Evolutionary conservation across 1,284 basidiomycete genomes (phyloP).

Genomic region (Polyporus tsugae): DNA sequence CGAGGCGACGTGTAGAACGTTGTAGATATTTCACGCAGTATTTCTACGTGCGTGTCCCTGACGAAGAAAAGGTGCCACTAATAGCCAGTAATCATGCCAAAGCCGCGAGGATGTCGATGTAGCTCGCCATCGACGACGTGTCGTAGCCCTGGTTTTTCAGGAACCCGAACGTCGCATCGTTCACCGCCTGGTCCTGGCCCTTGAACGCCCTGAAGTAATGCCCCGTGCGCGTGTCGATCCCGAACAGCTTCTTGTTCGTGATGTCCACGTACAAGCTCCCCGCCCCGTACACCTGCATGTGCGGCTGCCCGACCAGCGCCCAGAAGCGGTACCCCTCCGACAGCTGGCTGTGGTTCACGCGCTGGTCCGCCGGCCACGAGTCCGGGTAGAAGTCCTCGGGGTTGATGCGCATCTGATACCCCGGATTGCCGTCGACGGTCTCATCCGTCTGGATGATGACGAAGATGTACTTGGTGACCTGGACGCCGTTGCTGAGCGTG

Average conservation of each 20-base stretch:
- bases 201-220: background rate
- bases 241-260: background rate
- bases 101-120: too few species aligned
- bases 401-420: slow-evolving; percentile 3
- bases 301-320: background rate
- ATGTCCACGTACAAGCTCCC: slow-evolving; percentile 5
- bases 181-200: slow-evolving; percentile 4
- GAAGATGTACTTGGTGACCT: slow-evolving; percentile 1
- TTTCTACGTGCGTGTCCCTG: too few species aligned
- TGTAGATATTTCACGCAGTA: too few species aligned
- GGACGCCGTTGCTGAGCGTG: background rate
- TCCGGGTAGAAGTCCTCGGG: slow-evolving; percentile 4
- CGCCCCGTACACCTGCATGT: slow-evolving; percentile 6
- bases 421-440: background rate
- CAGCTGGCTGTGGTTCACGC: background rate
- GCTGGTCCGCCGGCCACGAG: background rate
- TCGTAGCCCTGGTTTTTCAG: background rate
- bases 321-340: slow-evolving; percentile 5
- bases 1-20: too few species aligned
- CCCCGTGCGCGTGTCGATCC: slow-evolving; percentile 5
- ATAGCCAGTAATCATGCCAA: too few species aligned
- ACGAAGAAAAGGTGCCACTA: too few species aligned
- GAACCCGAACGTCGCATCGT: slow-evolving; percentile 3
- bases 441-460: background rate
- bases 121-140: background rate